phyloP scores from a whole-genome alignment of 768 basidiomycete species.

The Chalciporus piperatus region DNA sequence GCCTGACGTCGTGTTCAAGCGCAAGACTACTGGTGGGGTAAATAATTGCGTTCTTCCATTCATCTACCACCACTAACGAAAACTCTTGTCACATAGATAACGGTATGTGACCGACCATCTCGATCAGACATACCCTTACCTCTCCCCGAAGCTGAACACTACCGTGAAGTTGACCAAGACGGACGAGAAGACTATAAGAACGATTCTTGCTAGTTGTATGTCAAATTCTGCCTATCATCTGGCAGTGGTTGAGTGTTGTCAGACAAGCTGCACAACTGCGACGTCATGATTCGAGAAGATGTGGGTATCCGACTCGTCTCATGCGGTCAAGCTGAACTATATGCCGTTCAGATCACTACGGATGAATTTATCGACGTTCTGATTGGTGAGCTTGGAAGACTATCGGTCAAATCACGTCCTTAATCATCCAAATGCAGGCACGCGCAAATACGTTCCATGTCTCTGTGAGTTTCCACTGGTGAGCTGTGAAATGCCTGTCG shows the following conservation, averaged over 20 bases:
- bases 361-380: conserved; percentile 99
- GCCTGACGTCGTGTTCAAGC: conserved; percentile 96
- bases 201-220: conserved; percentile 86
- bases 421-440: conserved; percentile 47
- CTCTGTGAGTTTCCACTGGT: conserved; percentile 55
- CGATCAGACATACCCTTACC: not conserved
- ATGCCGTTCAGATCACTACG: conserved; percentile 67
- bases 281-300: conserved; percentile 98
- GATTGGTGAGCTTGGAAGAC: conserved; percentile 54
- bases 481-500: not conserved
- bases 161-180: conserved; percentile 94
- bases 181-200: conserved; percentile 91
- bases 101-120: conserved; percentile 37
- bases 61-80: not conserved
- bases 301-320: conserved; percentile 37
- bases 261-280: conserved; percentile 93
- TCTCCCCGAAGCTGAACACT: conserved; percentile 59
- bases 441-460: conserved; percentile 93
- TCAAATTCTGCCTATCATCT: conserved; percentile 7
- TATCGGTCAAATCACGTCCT: not conserved
- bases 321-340: conserved; percentile 3
- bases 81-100: conserved; percentile 50
- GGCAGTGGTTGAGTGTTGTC: conserved; percentile 7
- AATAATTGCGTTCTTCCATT: conserved; percentile 25
- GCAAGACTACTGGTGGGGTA: conserved; percentile 88